phyloP scores from a whole-genome alignment of 768 basidiomycete genomes.

The Xerocomellus amylosporus region DNA sequence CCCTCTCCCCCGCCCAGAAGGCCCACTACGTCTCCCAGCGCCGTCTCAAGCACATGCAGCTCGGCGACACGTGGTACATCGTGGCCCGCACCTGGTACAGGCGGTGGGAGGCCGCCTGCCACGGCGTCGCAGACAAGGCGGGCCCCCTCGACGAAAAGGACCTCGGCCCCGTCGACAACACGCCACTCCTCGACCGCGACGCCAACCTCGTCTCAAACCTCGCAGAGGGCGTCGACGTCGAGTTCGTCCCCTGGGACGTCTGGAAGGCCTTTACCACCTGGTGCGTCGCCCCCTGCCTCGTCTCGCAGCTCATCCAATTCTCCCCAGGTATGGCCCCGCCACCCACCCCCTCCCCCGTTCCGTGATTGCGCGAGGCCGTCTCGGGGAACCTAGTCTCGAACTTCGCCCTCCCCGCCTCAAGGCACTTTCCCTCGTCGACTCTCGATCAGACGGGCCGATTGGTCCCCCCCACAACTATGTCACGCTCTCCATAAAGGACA shows the following conservation, averaged over 20 bases:
- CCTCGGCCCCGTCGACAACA: conserved; percentile 76
- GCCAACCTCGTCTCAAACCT: conserved; percentile 45
- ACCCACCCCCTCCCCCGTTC: conserved; percentile 57
- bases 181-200: conserved; percentile 54
- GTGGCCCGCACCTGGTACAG: conserved; percentile 70
- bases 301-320: background rate
- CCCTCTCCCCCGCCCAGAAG: conserved; percentile 44
- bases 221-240: conserved; percentile 65
- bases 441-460: conserved; percentile 27
- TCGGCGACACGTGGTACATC: conserved; percentile 78
- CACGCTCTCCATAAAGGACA: conserved; percentile 51
- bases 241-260: conserved; percentile 68
- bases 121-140: conserved; percentile 66
- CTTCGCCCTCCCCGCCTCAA: conserved; percentile 66
- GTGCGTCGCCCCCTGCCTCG: conserved; percentile 30
- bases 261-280: conserved; percentile 70
- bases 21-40: conserved; percentile 47
- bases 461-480: conserved; percentile 36
- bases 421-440: conserved; percentile 45
- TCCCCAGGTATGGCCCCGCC: conserved; percentile 69
- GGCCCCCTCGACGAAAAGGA: conserved; percentile 58
- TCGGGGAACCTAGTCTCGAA: conserved; percentile 58
- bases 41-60: conserved; percentile 48
- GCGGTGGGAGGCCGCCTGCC: conserved; percentile 71
- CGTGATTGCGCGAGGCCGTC: conserved; percentile 59